phyloP scores from a whole-genome alignment of 2,329 filamentous ascomycete genomes.

The Monilinia vaccinii-corymbosi region DNA sequence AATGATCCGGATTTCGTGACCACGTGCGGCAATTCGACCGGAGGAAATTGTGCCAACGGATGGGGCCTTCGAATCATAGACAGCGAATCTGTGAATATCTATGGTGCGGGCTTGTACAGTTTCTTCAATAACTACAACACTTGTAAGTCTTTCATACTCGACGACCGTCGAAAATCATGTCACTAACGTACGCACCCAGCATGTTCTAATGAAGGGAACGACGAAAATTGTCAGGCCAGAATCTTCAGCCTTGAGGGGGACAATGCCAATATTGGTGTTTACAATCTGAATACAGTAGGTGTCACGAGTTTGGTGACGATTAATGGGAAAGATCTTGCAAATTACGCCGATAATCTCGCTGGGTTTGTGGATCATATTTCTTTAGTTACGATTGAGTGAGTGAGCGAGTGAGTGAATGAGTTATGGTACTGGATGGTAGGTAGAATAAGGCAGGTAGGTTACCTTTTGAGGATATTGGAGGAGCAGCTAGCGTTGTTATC shows the following conservation, averaged over 20 bases:
- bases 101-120: conserved; percentile 9
- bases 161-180: neutral
- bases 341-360: conserved; percentile 15
- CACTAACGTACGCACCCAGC: neutral
- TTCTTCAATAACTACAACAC: conserved; percentile 9
- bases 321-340: conserved; percentile 12
- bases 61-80: conserved; percentile 8
- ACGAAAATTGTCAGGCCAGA: conserved; percentile 15
- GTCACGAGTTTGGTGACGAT: conserved; percentile 18
- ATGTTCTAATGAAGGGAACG: neutral
- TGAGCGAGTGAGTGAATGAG: too few species aligned
- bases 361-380: conserved; percentile 3
- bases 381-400: neutral
- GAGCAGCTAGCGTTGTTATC: too few species aligned
- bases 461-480: neutral
- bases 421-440: neutral
- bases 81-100: neutral
- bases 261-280: conserved; percentile 16
- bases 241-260: conserved; percentile 18
- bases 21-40: neutral
- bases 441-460: too few species aligned
- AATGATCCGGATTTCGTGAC: conserved; percentile 2
- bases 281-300: conserved; percentile 20
- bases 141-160: neutral
- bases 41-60: conserved; percentile 3